Evolutionary conservation across 495 filamentous ascomycete genomes (phyloP), one percentile per base, ranked within the genome.

Genomic region (Talaromyces nanjingensis): DNA sequence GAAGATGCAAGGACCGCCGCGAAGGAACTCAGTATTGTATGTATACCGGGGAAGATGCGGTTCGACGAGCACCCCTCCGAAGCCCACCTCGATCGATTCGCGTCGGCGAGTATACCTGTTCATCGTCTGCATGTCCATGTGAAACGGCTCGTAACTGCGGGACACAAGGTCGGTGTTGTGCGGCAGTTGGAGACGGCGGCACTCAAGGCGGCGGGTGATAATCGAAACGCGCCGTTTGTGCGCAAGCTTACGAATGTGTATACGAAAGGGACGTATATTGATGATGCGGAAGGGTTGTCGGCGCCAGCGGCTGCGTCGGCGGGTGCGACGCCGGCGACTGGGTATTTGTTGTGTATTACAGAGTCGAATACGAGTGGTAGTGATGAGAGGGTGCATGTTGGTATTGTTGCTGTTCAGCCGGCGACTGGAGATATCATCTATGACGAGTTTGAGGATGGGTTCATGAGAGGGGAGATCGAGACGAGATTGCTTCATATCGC

Each of bases 151-250:
- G 89, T 99, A 14, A 85, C 88, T 3, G 92, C 94, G 1, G 94
- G 94, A 4, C 88, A 97, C 71, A 99, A 99, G 71, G 93, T 99
- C 55, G 94, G 94, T 14, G 87, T 99, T 8, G 94, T 99, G 1
- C 83, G 96, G 20, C 94, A 99, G 75, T 79, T 96, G n/a, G 94
- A 99, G 75, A 99, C 94, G 0, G 94, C 94, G n/a, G 94, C 94
- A 0, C 78, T 99, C 63, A 99, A 99, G 72, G 96, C 96, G 39
- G 94, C 87, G 7, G 96, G 94, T 6, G 92, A 97, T 73, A 99
- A 99, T 72, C 84, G 90, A 62, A 97, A 96, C 71, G 86, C 91
- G 1, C 92, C 94, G 0, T 99, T 99, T 68, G 86, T 89, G 18
- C 88, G 94, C 47, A 94, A 96, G 69, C 84, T 99, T 67, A 97